Evolutionary conservation across 257 asterid species (phyloP).

Genomic region (Solanum chmielewskii): DNA sequence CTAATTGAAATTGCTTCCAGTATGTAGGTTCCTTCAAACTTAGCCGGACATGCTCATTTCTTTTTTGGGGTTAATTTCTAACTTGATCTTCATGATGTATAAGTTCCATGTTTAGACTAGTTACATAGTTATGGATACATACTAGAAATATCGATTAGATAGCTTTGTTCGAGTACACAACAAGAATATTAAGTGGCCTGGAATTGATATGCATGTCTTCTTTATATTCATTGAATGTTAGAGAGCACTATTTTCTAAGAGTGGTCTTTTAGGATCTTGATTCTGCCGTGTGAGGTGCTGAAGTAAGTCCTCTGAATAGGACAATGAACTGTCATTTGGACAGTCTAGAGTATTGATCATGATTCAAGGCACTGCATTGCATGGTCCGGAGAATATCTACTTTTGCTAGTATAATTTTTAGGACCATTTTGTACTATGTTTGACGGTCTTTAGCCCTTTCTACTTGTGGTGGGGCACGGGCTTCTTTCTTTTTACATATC

Average conservation of each 20-base stretch:
- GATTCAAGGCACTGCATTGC: not conserved
- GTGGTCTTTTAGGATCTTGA: not conserved
- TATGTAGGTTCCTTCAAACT: not conserved
- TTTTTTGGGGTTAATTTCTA: not conserved
- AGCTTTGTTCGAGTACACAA: not conserved
- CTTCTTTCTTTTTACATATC: not conserved
- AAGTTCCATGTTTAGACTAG: not conserved
- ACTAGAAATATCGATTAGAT: not conserved
- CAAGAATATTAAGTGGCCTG: not conserved
- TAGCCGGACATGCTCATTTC: not conserved
- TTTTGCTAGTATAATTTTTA: not conserved
- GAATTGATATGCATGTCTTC: not conserved
- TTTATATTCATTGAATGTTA: not conserved
- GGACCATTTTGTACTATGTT: not conserved
- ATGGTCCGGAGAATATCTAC: not conserved
- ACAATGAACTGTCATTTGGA: not conserved
- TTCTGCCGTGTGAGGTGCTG: not conserved
- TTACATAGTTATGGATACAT: not conserved
- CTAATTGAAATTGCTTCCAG: not conserved
- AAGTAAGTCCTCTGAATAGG: not conserved
- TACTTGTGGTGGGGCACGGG: not conserved
- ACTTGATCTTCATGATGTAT: not conserved
- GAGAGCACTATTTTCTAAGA: not conserved
- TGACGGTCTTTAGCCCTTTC: not conserved
- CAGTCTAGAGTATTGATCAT: not conserved